A percentile compares a stretch with the other conserved stretches of the same genome.
phyloP scores from a whole-genome alignment of 139 green algal species.

The Volvox africanus region DNA sequence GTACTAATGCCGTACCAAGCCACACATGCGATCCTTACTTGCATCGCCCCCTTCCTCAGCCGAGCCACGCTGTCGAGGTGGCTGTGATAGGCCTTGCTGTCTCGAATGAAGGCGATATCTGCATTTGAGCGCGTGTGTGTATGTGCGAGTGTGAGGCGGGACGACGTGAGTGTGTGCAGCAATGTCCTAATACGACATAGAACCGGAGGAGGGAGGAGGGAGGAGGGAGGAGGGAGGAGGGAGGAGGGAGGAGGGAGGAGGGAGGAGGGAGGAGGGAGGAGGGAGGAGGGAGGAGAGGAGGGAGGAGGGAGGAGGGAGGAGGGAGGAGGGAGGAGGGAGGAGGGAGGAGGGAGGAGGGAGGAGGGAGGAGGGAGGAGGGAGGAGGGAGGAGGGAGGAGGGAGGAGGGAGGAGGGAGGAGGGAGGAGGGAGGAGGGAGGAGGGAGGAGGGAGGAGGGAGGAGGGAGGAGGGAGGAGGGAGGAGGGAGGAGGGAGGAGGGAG shows the following conservation, averaged over 20 bases:
- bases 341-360: background rate
- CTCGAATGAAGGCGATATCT: slow-evolving; percentile 79
- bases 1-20: too few species aligned
- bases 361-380: background rate
- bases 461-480: background rate
- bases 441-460: background rate
- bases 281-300: background rate
- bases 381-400: background rate
- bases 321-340: background rate
- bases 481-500: background rate
- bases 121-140: too few species aligned
- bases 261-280: background rate
- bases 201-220: background rate
- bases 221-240: background rate
- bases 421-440: background rate
- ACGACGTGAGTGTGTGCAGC: too few species aligned
- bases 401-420: background rate
- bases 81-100: slow-evolving; percentile 77
- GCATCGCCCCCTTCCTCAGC: slow-evolving; percentile 74
- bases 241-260: background rate
- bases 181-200: too few species aligned
- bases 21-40: slow-evolving; percentile 50
- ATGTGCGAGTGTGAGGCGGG: too few species aligned
- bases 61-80: slow-evolving; percentile 59
- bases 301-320: background rate